These are phyloP conservation scores for Eimeria necatrix DNA, from an alignment of 169 alveolate species.

Conservation along the genomic window DNA sequence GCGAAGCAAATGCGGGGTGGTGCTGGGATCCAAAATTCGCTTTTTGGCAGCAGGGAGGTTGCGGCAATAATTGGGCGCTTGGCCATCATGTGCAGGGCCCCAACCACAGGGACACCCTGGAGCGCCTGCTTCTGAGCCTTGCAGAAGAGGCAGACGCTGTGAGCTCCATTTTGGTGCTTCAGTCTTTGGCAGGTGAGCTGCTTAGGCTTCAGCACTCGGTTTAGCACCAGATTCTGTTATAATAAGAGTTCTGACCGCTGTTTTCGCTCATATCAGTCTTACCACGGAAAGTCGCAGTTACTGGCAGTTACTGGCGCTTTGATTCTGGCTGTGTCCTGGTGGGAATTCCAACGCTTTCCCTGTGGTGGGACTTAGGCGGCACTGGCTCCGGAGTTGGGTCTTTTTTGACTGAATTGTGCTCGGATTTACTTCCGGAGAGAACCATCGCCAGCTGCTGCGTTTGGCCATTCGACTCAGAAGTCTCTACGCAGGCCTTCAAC, in stretches of 20 bases:
- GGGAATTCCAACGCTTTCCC: too few relatives aligned
- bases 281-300: too few relatives aligned
- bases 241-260: too few relatives aligned
- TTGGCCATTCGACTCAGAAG: slow-evolving; percentile 72
- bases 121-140: slow-evolving; percentile 32
- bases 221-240: too few relatives aligned
- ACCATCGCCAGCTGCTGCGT: slow-evolving; percentile 73
- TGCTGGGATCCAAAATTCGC: slow-evolving; percentile 64
- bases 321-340: too few relatives aligned
- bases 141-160: slow-evolving; percentile 65
- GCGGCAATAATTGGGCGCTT: slow-evolving; percentile 73
- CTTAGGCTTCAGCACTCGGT: neutral
- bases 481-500: slow-evolving; percentile 65
- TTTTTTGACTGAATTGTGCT: slow-evolving; percentile 59
- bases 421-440: slow-evolving; percentile 51
- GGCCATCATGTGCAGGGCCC: slow-evolving; percentile 75
- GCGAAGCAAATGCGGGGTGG: slow-evolving; percentile 24
- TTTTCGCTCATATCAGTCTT: too few relatives aligned
- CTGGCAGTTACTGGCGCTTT: too few relatives aligned
- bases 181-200: slow-evolving; percentile 63
- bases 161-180: slow-evolving; percentile 52
- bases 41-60: slow-evolving; percentile 73
- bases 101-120: slow-evolving; percentile 29
- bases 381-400: slow-evolving; percentile 73
- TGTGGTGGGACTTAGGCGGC: slow-evolving; percentile 48